Evolutionary conservation across 1,284 basidiomycete genomes (phyloP).

Genomic region (Puccinia hordei): DNA sequence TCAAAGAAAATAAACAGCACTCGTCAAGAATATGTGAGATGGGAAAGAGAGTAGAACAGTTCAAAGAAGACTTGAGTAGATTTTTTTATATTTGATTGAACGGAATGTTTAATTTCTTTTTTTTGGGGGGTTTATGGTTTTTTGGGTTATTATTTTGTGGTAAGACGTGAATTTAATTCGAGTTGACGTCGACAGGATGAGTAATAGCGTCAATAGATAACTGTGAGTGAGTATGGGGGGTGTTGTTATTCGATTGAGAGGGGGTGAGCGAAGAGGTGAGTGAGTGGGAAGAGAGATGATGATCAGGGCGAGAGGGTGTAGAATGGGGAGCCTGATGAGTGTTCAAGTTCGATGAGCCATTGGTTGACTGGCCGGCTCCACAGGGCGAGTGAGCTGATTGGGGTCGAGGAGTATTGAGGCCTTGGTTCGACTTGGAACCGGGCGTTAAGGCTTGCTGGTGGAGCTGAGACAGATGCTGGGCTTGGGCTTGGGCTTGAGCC

Average conservation of each 20-base stretch:
- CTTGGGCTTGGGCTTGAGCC: background rate
- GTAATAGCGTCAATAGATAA: constrained; percentile 35
- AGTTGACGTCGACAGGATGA: constrained; percentile 36
- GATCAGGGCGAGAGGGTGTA: constrained; percentile 9
- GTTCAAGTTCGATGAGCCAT: background rate
- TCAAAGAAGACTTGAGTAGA: background rate
- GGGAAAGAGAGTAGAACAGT: too few species aligned
- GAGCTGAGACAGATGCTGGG: constrained; percentile 15
- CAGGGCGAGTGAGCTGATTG: constrained; percentile 11
- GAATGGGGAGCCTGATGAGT: background rate
- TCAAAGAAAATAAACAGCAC: too few species aligned
- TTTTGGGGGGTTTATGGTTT: background rate
- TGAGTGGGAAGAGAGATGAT: constrained; percentile 4
- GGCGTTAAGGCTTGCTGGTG: constrained; percentile 18
- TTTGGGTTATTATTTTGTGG: background rate
- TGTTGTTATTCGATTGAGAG: constrained; percentile 22
- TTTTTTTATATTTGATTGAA: background rate
- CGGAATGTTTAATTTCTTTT: background rate
- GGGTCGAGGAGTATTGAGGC: background rate
- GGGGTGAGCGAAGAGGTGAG: background rate
- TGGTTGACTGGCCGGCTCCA: background rate
- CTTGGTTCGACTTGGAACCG: background rate
- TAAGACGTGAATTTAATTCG: constrained; percentile 1
- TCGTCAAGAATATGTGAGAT: too few species aligned
- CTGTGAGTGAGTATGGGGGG: constrained; percentile 18